Base-by-base conservation (phyloP, 2,329 filamentous ascomycete genomes). In the Drechslerella stenobrocha region DNA sequence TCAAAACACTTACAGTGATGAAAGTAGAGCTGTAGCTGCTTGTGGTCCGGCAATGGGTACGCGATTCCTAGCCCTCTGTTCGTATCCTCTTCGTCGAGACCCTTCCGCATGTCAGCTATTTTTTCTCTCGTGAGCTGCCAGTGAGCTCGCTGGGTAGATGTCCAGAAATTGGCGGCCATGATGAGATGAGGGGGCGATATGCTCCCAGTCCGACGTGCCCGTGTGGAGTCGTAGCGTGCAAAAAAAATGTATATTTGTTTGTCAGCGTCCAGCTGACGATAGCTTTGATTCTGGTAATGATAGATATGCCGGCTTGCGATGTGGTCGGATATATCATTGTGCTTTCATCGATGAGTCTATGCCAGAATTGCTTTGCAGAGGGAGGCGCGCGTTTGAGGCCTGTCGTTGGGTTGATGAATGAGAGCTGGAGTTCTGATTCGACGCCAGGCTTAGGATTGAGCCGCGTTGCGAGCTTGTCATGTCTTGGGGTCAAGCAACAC, bases 141-240 rank as follows among this genome's bases (percentile, higher is more conserved):
- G 79, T 88, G 84, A 72, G 85, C 87, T 72, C 87, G 84, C 78
- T 98, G 93, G 23, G 90, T 93, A 57, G 93, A 97, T 71, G 90
- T 87, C 91, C 91, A 98, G 79, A 92, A 98, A 78, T 92, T 96
- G 75, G 91, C 89, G 30, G 92, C 89, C 92, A 96, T 96, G 44
- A 47, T 42, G 56, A 22, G 11, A 30, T 18, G 24, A 15, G 11
- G 20, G 7, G 47, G 3, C 26, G 8, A 50, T 11, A 32, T 32
- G 13, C n/a, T 48, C 28, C 28, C 28, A 11, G 5, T 11, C 11
- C 28, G 28, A 30, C 28, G 28, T 30, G 28, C 11, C 5, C 28
- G 28, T 11, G 28, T 5, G 28, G 28, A 30, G 28, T 30, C 11
- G 5, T 30, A 5, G 28, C 11, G 5, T 30, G 5, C 5, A 30